These are phyloP conservation scores for Adansonia grandidieri DNA, from an alignment of 441 rosid genomes.

Conservation along the genomic window DNA sequence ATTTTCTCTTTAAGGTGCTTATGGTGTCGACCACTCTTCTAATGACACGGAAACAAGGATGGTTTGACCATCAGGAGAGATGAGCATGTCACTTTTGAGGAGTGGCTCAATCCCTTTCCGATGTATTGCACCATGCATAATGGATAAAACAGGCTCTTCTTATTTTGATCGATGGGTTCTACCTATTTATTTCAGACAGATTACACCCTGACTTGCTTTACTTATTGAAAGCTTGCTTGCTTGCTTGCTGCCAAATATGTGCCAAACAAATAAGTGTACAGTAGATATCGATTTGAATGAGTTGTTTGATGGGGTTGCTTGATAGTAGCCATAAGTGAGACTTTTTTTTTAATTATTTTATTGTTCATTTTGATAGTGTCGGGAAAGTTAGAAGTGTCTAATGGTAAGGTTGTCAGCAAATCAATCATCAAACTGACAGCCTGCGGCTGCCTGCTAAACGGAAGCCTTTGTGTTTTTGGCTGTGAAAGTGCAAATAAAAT, in stretches of 20 bases:
- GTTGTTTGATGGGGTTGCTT: slow-evolving; percentile 6
- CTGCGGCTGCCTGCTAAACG: no score
- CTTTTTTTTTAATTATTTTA: not conserved
- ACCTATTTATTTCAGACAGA: slow-evolving; percentile 45
- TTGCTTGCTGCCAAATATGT: slow-evolving; percentile 6
- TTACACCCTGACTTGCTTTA: slow-evolving; percentile 31
- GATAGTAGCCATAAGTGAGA: slow-evolving; percentile 12
- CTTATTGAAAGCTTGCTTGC: not conserved
- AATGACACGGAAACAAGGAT: slow-evolving; percentile 33
- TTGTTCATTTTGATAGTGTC: no score
- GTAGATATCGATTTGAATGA: slow-evolving; percentile 15
- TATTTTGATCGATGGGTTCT: slow-evolving; percentile 24
- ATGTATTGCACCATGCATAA: slow-evolving; percentile 19
- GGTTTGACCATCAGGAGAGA: slow-evolving; percentile 38
- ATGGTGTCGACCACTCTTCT: slow-evolving; percentile 52
- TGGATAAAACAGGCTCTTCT: slow-evolving; percentile 6
- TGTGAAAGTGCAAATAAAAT: no score
- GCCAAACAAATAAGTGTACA: slow-evolving; percentile 28
- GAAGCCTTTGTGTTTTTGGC: no score
- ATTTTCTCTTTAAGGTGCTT: slow-evolving; percentile 56
- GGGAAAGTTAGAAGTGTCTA: not conserved
- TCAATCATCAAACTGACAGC: no score
- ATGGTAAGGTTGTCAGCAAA: no score
- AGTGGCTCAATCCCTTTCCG: slow-evolving; percentile 20
- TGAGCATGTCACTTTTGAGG: slow-evolving; percentile 35